A percentile compares a stretch with the other conserved stretches of the same genome.
Evolutionary conservation across 495 filamentous ascomycete genomes (phyloP).

Genomic region (Podospora australis): DNA sequence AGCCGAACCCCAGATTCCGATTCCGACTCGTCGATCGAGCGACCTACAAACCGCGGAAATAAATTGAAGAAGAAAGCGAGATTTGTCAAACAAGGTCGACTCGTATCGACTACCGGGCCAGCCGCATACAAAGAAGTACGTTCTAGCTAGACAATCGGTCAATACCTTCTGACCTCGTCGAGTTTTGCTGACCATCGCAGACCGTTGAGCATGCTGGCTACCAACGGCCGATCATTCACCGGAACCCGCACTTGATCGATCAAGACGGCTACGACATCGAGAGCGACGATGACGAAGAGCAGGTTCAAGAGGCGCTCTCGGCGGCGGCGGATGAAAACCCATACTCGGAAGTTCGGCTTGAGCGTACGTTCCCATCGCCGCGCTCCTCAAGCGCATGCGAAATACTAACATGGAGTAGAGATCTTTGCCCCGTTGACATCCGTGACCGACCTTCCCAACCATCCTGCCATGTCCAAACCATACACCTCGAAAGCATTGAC

Average conservation of each 20-base stretch:
- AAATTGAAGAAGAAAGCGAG: slow-evolving; percentile 80
- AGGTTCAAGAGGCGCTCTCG: slow-evolving; percentile 55
- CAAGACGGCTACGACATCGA: slow-evolving; percentile 82
- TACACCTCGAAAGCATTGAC: slow-evolving; percentile 78
- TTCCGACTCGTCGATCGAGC: slow-evolving; percentile 74
- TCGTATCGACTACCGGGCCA: slow-evolving; percentile 63
- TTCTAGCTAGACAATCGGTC: not conserved
- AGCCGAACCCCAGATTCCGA: slow-evolving; percentile 59
- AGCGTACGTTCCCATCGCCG: slow-evolving; percentile 52
- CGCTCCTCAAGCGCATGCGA: not conserved
- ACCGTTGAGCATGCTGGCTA: slow-evolving; percentile 79
- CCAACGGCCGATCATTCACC: slow-evolving; percentile 73
- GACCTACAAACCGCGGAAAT: slow-evolving; percentile 81
- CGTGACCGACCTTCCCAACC: slow-evolving; percentile 73
- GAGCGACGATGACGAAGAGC: slow-evolving; percentile 68
- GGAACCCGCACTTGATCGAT: slow-evolving; percentile 68
- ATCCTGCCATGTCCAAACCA: slow-evolving; percentile 75
- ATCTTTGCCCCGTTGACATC: slow-evolving; percentile 82
- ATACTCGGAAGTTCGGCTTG: slow-evolving; percentile 72
- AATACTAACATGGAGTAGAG: slow-evolving; percentile 42
- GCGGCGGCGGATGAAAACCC: slow-evolving; percentile 73
- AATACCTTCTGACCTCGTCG: not conserved
- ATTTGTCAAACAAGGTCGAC: slow-evolving; percentile 69
- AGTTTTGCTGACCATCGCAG: slow-evolving; percentile 36
- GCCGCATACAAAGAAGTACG: slow-evolving; percentile 80